phyloP scores from a whole-genome alignment of 257 asterid genomes.

The Galeopsis tetrahit region DNA sequence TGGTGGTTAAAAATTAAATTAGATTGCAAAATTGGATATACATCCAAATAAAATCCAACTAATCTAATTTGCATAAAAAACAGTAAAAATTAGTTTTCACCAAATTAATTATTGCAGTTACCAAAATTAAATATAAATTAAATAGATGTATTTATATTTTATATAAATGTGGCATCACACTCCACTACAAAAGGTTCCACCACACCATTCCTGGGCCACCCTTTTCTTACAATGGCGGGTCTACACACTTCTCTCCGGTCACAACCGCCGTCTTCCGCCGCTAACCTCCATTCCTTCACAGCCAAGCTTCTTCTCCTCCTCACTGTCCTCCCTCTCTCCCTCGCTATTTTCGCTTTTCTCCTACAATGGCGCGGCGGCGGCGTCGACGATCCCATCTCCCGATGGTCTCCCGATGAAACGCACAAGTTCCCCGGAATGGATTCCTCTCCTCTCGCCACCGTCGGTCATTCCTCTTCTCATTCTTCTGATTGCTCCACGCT shows the following conservation, averaged over 20 bases:
- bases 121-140: not conserved
- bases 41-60: no score
- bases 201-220: slow-evolving; percentile 39
- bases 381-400: slow-evolving; percentile 58
- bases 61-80: no score
- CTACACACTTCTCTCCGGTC: slow-evolving; percentile 55
- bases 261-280: slow-evolving; percentile 54
- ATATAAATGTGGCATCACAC: not conserved
- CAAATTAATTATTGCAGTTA: not conserved
- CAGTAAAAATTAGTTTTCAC: no score
- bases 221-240: slow-evolving; percentile 68
- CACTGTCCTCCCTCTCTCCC: slow-evolving; percentile 64
- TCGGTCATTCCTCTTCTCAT: slow-evolving; percentile 40
- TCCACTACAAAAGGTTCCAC: slow-evolving; percentile 24
- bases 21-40: no score
- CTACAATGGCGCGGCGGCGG: slow-evolving; percentile 93
- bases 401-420: slow-evolving; percentile 56
- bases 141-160: not conserved
- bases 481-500: slow-evolving; percentile 61
- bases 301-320: slow-evolving; percentile 60
- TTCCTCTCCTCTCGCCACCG: slow-evolving; percentile 52
- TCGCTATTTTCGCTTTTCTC: slow-evolving; percentile 71
- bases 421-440: slow-evolving; percentile 64
- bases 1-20: no score
- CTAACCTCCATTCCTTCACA: slow-evolving; percentile 44